Evolutionary conservation across 2,329 filamentous ascomycete species (phyloP).

Genomic region (Botrytis elliptica): DNA sequence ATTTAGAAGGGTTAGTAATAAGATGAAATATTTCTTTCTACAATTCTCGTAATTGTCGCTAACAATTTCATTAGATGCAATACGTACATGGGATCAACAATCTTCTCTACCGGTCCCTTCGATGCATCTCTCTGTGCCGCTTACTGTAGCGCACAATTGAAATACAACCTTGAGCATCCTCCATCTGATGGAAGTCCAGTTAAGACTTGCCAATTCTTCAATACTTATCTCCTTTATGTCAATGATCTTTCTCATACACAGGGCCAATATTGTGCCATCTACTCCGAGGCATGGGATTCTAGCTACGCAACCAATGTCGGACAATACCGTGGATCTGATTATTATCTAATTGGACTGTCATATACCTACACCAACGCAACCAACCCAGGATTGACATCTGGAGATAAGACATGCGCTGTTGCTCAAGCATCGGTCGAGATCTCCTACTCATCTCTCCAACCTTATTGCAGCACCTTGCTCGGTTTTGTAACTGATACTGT

Average conservation of each 20-base stretch:
- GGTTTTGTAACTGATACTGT: not conserved
- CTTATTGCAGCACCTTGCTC: not conserved
- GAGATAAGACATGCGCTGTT: not conserved
- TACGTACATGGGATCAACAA: not conserved
- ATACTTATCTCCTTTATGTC: conserved; percentile 2
- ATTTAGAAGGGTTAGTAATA: not conserved
- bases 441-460: not conserved
- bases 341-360: not conserved
- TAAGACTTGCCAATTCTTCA: not conserved
- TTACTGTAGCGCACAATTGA: not conserved
- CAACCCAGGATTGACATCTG: not conserved
- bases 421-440: not conserved
- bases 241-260: not conserved
- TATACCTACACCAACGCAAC: not conserved
- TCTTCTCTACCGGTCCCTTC: not conserved
- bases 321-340: not conserved
- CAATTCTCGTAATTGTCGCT: not conserved
- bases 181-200: not conserved
- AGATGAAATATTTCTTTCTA: not conserved
- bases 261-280: conserved; percentile 5
- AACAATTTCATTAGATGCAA: not conserved
- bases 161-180: not conserved
- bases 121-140: not conserved
- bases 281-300: not conserved
- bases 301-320: not conserved